These are phyloP conservation scores for Kitagawia praeruptora DNA, from an alignment of 129 eudicot species.

Conservation along the genomic window DNA sequence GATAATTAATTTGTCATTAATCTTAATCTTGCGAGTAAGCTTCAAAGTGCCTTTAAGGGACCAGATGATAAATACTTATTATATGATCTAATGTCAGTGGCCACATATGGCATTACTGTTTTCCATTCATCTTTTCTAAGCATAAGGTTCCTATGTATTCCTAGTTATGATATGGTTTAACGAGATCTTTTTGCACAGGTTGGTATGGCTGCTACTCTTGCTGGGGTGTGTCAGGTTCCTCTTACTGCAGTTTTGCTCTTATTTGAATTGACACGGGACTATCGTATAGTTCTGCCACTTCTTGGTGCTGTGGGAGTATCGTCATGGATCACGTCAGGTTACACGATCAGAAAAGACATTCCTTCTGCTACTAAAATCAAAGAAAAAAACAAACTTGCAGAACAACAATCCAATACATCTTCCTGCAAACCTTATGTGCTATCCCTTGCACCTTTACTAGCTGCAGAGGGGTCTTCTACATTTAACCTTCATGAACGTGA, in stretches of 20 bases:
- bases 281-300: conserved; percentile 88
- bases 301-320: conserved; percentile 86
- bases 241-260: conserved; percentile 87
- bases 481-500: conserved; percentile 27
- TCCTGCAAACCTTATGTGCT: conserved; percentile 9
- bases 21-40: background rate
- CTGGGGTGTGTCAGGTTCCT: conserved; percentile 94
- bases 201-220: conserved; percentile 99
- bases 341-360: conserved; percentile 27
- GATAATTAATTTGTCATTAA: background rate
- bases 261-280: conserved; percentile 89
- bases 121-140: background rate
- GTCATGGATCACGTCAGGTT: conserved; percentile 79
- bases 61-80: background rate
- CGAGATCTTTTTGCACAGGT: conserved; percentile 40
- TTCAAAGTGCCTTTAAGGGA: background rate
- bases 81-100: background rate
- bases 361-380: conserved; percentile 14
- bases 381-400: conserved; percentile 9
- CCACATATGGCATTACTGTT: background rate
- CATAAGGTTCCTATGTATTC: background rate
- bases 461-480: conserved; percentile 13
- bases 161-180: background rate
- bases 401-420: conserved; percentile 19
- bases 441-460: conserved; percentile 11